Percentiles rank a stretch among this genome's conserved stretches.
phyloP scores from a whole-genome alignment of 352 stramenopile genomes.

The Globisporangium rhizosaccharum region DNA sequence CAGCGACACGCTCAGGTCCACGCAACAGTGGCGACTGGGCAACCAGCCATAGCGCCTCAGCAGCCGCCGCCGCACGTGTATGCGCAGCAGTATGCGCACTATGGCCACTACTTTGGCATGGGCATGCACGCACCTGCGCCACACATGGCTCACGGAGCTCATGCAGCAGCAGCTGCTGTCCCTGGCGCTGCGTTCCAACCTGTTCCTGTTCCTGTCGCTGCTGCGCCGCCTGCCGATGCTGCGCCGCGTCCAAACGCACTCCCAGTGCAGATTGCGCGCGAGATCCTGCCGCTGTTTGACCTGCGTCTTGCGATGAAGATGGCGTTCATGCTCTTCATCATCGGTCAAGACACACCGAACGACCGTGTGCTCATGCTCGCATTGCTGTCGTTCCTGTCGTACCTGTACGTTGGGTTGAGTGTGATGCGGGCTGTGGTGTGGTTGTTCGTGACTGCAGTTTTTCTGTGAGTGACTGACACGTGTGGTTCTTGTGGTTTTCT shows the following conservation, averaged over 20 bases:
- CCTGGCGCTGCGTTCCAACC: not conserved
- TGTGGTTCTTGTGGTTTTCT: not conserved
- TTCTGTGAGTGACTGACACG: not conserved
- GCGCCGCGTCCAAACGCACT: constrained; percentile 16
- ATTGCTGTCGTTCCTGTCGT: constrained; percentile 68
- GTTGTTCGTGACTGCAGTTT: not conserved
- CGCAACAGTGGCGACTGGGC: not conserved
- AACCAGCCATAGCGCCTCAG: not conserved
- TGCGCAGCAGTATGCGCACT: constrained; percentile 14
- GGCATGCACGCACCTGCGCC: constrained; percentile 11
- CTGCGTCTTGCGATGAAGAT: constrained; percentile 80
- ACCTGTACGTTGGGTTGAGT: constrained; percentile 28
- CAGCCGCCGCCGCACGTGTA: constrained; percentile 4
- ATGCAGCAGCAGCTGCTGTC: not conserved
- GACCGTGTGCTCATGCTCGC: constrained; percentile 71
- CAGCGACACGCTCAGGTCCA: constrained; percentile 27
- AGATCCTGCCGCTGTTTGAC: constrained; percentile 63
- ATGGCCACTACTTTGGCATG: constrained; percentile 28
- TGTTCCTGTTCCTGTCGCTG: constrained; percentile 12
- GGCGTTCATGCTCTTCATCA: constrained; percentile 87
- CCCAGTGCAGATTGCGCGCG: constrained; percentile 42
- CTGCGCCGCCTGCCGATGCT: constrained; percentile 8
- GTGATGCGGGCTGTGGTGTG: not conserved
- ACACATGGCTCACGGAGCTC: constrained; percentile 8
- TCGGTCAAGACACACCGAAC: constrained; percentile 75